These are phyloP conservation scores for Nepenthes alata DNA, from an alignment of 179 eudicot species.

Conservation along the genomic window DNA sequence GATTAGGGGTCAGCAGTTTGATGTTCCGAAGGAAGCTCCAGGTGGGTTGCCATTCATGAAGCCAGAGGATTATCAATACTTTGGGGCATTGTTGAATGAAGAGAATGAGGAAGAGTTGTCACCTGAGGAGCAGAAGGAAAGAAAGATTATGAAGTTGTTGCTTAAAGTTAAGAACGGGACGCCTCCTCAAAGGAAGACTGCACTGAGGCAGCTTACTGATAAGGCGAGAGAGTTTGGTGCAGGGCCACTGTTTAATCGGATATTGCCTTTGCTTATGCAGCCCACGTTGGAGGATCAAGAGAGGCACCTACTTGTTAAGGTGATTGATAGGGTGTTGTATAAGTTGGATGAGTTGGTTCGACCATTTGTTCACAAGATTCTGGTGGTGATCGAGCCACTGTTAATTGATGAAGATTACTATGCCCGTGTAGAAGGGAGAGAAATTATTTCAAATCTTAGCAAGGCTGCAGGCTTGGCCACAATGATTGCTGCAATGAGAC, in stretches of 20 bases:
- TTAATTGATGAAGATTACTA: slow-evolving; percentile 89
- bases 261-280: slow-evolving; percentile 88
- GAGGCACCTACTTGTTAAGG: slow-evolving; percentile 86
- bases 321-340: slow-evolving; percentile 78
- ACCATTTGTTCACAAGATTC: slow-evolving; percentile 85
- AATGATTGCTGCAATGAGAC: slow-evolving; percentile 99
- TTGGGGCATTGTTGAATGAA: slow-evolving; percentile 59
- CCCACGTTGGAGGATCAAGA: slow-evolving; percentile 93
- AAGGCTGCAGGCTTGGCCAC: slow-evolving; percentile 97
- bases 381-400: slow-evolving; percentile 90
- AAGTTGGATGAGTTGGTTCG: slow-evolving; percentile 90
- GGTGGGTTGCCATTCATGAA: slow-evolving; percentile 80
- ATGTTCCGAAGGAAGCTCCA: slow-evolving; percentile 70
- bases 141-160: slow-evolving; percentile 76
- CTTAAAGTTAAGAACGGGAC: slow-evolving; percentile 91
- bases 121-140: slow-evolving; percentile 78
- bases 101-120: slow-evolving; percentile 73
- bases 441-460: slow-evolving; percentile 86
- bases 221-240: slow-evolving; percentile 94
- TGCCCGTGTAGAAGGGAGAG: slow-evolving; percentile 97
- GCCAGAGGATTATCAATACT: slow-evolving; percentile 76
- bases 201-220: slow-evolving; percentile 81
- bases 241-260: slow-evolving; percentile 74
- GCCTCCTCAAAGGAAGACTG: slow-evolving; percentile 93
- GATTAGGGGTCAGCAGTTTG: slow-evolving; percentile 75